These are phyloP conservation scores for Aspergillus bombycis DNA, from an alignment of 2,329 filamentous ascomycete species.

Conservation along the genomic window DNA sequence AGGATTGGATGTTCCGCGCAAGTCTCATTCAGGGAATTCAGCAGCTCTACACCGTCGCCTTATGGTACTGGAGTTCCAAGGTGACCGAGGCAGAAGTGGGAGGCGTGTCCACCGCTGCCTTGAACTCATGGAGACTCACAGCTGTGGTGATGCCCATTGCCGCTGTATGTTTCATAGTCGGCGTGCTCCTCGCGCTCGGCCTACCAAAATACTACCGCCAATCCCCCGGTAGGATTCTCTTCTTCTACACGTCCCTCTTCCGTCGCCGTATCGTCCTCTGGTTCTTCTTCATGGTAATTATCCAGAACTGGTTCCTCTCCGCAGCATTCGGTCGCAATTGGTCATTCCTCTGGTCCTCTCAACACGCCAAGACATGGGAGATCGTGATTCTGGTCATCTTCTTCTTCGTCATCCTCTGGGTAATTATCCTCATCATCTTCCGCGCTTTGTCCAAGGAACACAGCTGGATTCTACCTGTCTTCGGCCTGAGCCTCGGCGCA, in stretches of 20 bases:
- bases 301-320: slow-evolving; percentile 70
- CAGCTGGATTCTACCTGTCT: slow-evolving; percentile 68
- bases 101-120: slow-evolving; percentile 38
- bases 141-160: slow-evolving; percentile 56
- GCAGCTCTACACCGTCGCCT: slow-evolving; percentile 65
- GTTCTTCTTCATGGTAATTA: slow-evolving; percentile 66
- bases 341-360: slow-evolving; percentile 64
- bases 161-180: slow-evolving; percentile 59
- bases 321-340: slow-evolving; percentile 69
- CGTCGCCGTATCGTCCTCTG: slow-evolving; percentile 68
- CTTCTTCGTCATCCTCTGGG: slow-evolving; percentile 62
- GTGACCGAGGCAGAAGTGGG: slow-evolving; percentile 52
- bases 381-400: slow-evolving; percentile 55
- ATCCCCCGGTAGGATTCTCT: slow-evolving; percentile 64
- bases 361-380: slow-evolving; percentile 59
- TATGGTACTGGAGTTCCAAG: slow-evolving; percentile 69
- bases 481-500: slow-evolving; percentile 66
- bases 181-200: slow-evolving; percentile 61
- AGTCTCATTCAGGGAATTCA: slow-evolving; percentile 69
- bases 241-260: slow-evolving; percentile 66
- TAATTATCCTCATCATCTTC: slow-evolving; percentile 50
- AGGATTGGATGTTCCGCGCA: slow-evolving; percentile 68
- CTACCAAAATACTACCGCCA: slow-evolving; percentile 70
- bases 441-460: slow-evolving; percentile 62
- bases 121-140: slow-evolving; percentile 50